These are phyloP conservation scores for Sarcocystis neurona DNA, from an alignment of 169 alveolate species.

Conservation along the genomic window DNA sequence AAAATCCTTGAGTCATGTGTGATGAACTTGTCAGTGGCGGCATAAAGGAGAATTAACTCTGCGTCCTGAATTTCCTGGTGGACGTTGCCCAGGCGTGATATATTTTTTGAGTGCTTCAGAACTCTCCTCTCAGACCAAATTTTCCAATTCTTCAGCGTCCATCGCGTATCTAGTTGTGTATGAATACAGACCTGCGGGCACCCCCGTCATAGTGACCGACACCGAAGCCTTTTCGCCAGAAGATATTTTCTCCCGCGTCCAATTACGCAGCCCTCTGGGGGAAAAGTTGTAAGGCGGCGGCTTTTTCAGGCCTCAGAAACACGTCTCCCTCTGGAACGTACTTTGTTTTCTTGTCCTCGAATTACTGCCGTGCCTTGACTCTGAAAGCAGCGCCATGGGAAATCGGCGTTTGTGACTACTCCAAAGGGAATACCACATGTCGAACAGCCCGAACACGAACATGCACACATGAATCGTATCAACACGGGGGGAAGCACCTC, in stretches of 20 bases:
- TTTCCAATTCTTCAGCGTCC: no score
- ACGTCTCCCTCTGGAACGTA: neutral
- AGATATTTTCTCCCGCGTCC: neutral
- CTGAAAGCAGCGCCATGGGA: no score
- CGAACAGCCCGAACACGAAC: no score
- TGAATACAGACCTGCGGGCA: neutral
- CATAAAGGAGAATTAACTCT: neutral
- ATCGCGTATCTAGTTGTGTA: no score
- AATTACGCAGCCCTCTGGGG: neutral
- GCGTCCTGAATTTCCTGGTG: neutral
- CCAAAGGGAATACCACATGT: no score
- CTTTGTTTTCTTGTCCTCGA: no score
- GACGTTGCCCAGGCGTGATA: neutral
- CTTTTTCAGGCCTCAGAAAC: neutral
- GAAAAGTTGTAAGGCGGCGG: neutral
- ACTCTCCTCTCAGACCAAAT: no score
- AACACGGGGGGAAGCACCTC: no score
- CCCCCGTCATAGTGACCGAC: slow-evolving; percentile 7
- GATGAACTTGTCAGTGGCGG: neutral
- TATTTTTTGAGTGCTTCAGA: no score
- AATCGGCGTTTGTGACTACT: no score
- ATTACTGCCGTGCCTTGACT: no score
- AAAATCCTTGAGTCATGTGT: neutral
- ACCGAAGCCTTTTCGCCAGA: neutral
- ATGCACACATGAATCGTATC: no score